A percentile compares a stretch with the other conserved stretches of the same genome.
Evolutionary conservation across 163 green algal species (phyloP).

Genomic region (Chlorella variabilis): DNA sequence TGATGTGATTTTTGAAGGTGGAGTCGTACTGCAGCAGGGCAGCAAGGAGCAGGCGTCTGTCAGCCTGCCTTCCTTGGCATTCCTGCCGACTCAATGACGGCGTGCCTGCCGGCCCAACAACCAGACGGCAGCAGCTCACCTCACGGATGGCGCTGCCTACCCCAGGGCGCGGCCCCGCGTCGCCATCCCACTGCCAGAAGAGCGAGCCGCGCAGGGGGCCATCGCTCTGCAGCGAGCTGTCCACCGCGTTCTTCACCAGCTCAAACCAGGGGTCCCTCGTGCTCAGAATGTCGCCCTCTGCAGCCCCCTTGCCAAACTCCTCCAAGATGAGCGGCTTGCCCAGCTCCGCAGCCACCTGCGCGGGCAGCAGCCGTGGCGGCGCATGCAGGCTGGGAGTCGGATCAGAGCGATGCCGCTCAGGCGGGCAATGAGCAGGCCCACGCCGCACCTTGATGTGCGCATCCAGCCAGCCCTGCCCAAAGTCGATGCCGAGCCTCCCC

Average conservation of each 20-base stretch:
- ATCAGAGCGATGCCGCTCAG: no score
- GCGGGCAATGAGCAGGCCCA: no score
- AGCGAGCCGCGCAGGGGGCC: constrained; percentile 29
- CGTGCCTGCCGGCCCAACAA: no score
- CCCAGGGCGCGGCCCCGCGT: neutral
- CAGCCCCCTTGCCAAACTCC: constrained; percentile 41
- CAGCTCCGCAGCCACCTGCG: neutral
- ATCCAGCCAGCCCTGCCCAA: constrained; percentile 34
- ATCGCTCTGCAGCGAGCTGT: neutral
- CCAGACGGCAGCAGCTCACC: no score
- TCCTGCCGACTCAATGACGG: no score
- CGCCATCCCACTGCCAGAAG: constrained; percentile 38
- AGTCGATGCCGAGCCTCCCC: neutral
- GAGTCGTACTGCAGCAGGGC: no score
- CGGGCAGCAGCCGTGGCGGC: no score
- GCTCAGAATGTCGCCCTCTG: neutral
- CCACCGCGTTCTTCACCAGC: constrained; percentile 20
- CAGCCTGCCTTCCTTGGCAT: no score
- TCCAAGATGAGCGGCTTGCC: constrained; percentile 33
- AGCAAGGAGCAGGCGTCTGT: no score
- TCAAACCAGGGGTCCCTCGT: constrained; percentile 31
- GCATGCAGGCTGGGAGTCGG: no score
- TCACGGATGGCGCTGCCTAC: neutral
- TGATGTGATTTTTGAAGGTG: constrained; percentile 11
- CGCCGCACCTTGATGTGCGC: constrained; percentile 23